These are phyloP conservation scores for Paramyrothecium roridum DNA, from an alignment of 2,329 filamentous ascomycete species.

Conservation along the genomic window DNA sequence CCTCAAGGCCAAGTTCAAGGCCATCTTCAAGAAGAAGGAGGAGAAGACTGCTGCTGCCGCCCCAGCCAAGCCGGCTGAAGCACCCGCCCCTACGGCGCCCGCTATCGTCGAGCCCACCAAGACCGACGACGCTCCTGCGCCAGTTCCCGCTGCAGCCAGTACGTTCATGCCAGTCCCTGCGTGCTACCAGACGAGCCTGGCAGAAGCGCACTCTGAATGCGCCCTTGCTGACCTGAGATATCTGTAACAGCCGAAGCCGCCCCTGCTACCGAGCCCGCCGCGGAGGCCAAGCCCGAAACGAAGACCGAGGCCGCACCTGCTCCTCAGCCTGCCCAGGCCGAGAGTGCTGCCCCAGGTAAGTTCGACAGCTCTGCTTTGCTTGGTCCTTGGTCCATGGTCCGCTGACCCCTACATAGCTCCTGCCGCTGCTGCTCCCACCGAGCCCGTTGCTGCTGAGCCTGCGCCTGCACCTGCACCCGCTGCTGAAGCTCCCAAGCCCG, in stretches of 20 bases:
- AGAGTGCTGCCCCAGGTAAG: slow-evolving; percentile 15
- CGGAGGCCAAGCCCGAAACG: slow-evolving; percentile 20
- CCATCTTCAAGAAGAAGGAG: slow-evolving; percentile 47
- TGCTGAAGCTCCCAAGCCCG: slow-evolving; percentile 13
- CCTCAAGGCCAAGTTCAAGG: slow-evolving; percentile 54
- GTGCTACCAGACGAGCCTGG: too few relatives aligned
- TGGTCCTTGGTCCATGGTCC: too few relatives aligned
- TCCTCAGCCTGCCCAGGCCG: slow-evolving; percentile 16
- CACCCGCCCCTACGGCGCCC: slow-evolving; percentile 13
- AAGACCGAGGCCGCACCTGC: slow-evolving; percentile 11
- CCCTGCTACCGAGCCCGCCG: slow-evolving; percentile 18
- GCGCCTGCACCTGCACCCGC: slow-evolving; percentile 19
- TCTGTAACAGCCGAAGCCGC: slow-evolving; percentile 16
- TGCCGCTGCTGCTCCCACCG: slow-evolving; percentile 16
- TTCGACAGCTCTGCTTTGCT: slow-evolving; percentile 1
- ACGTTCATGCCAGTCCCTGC: slow-evolving; percentile 10
- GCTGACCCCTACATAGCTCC: slow-evolving; percentile 11
- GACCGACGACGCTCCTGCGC: slow-evolving; percentile 30
- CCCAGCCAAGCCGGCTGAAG: slow-evolving; percentile 16
- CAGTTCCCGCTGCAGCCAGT: slow-evolving; percentile 22
- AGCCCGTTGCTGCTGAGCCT: slow-evolving; percentile 19
- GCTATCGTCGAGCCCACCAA: slow-evolving; percentile 27
- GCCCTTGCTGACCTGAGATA: slow-evolving; percentile 8
- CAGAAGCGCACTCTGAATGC: neutral
- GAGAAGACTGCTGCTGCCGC: slow-evolving; percentile 26